Conservation (phyloP, 2,329 filamentous ascomycete species). For the Fusarium keratoplasticum region DNA sequence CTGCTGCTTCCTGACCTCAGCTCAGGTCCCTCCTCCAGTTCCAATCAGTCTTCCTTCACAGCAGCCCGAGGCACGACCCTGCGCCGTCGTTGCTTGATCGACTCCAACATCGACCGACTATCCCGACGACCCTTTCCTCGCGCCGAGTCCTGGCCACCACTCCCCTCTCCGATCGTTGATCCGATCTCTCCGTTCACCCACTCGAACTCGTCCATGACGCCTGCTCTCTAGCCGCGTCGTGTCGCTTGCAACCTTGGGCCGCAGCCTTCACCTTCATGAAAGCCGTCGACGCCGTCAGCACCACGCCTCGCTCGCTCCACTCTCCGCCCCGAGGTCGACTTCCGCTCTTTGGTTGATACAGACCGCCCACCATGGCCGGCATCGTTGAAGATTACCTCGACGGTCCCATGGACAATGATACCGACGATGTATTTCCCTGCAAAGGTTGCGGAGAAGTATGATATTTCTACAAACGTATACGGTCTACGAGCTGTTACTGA, state of each 20-base stretch:
- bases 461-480: neutral
- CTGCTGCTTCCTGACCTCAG: slow-evolving; percentile 30
- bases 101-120: slow-evolving; percentile 23
- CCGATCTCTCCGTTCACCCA: slow-evolving; percentile 17
- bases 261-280: slow-evolving; percentile 36
- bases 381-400: slow-evolving; percentile 72
- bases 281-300: slow-evolving; percentile 22
- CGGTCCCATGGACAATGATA: slow-evolving; percentile 77
- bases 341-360: slow-evolving; percentile 15
- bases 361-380: slow-evolving; percentile 55
- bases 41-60: slow-evolving; percentile 27
- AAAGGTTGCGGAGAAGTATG: slow-evolving; percentile 92
- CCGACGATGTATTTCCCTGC: slow-evolving; percentile 87
- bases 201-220: slow-evolving; percentile 40
- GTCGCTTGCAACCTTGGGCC: slow-evolving; percentile 36
- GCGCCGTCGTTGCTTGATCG: slow-evolving; percentile 31
- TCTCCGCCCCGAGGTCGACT: slow-evolving; percentile 17
- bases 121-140: slow-evolving; percentile 23
- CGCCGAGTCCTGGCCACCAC: slow-evolving; percentile 20
- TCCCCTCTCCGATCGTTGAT: slow-evolving; percentile 20
- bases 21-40: slow-evolving; percentile 28
- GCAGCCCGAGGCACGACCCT: slow-evolving; percentile 36
- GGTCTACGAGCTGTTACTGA: slow-evolving; percentile 26
- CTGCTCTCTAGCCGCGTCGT: slow-evolving; percentile 38
- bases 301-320: slow-evolving; percentile 22